Base-by-base conservation (phyloP, 371 early-diverging fungal species). In the Rhizopus arrhizus region DNA sequence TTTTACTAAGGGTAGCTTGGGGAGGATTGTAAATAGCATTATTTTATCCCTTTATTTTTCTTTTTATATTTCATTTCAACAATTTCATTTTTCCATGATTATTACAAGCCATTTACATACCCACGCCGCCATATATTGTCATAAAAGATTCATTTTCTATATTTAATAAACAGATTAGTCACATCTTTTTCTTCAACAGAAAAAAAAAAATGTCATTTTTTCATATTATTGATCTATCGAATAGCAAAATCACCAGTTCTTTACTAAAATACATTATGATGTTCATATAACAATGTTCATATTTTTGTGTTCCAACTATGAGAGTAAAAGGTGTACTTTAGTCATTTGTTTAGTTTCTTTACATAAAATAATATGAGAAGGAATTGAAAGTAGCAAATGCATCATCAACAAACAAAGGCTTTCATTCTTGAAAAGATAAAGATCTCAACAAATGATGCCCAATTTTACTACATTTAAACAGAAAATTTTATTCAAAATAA, bases 201-300 rank as follows among this genome's bases (percentile, higher is more conserved):
- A 50, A 42, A 56, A 56, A 56, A 46, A 61, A 49, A 43, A 64
- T 52, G 35, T 41, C 16, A 15, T n/a, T n/a, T n/a, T n/a, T n/a
- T n/a, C n/a, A n/a, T n/a, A n/a, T n/a, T n/a, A 72, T 0, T 46
- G 75, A 9, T 22, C 50, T 35, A 42, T 69, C 13, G 81, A 80
- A 45, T 56, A 64, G 16, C 71, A 61, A 22, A 22, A 22, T 22
- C 22, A 1, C 22, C 22, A 22, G 22, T 22, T 12, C 72, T 77
- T 67, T 65, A 77, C 4, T 61, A 68, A 31, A 68, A 70, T 53
- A 75, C 77, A 33, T 55, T 80, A 52, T 64, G 69, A 46, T 67
- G 75, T 8, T 45, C 62, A 12, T 53, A 72, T 29, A 47, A 58
- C 7, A 48, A 58, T 32, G 79, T 79, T 65, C 57, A 53, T 38